phyloP scores from a whole-genome alignment of 2,329 filamentous ascomycete species.

The Alternaria consortialis region DNA sequence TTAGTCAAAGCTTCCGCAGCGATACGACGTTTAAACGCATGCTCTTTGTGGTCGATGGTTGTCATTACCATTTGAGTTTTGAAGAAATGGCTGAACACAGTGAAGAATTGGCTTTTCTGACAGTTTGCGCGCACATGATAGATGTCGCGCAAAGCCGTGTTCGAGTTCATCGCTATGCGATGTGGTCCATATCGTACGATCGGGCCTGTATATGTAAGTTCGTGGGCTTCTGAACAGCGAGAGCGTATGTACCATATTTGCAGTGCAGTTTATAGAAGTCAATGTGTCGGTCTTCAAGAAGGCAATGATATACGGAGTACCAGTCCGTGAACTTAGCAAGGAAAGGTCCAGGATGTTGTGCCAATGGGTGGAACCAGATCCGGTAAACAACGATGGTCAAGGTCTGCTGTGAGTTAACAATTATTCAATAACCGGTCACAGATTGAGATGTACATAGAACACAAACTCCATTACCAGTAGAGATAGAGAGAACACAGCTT shows the following conservation, averaged over 20 bases:
- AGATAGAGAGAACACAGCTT: too few relatives aligned
- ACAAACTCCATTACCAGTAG: too few relatives aligned
- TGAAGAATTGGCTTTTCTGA: not conserved
- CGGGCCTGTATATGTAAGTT: not conserved
- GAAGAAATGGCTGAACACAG: too few relatives aligned
- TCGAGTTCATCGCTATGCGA: constrained; percentile 1
- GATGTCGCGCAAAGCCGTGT: not conserved
- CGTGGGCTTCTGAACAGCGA: constrained; percentile 2
- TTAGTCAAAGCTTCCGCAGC: too few relatives aligned
- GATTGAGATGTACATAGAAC: too few relatives aligned
- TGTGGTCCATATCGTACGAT: constrained; percentile 5
- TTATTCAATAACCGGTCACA: too few relatives aligned
- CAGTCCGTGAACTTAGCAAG: constrained; percentile 19
- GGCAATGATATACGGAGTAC: constrained; percentile 22
- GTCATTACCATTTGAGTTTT: not conserved
- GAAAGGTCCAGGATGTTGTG: constrained; percentile 26
- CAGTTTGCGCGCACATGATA: not conserved
- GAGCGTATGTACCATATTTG: constrained; percentile 16
- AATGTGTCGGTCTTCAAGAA: constrained; percentile 17
- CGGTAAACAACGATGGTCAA: too few relatives aligned
- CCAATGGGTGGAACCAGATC: constrained; percentile 12
- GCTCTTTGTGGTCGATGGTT: not conserved
- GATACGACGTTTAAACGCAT: too few relatives aligned
- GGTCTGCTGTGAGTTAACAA: too few relatives aligned
- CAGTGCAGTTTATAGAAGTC: constrained; percentile 21